Evolutionary conservation across 1,284 basidiomycete species (phyloP), one percentile per base, ranked within the genome.

Genomic region (Albatrellus sp.): DNA sequence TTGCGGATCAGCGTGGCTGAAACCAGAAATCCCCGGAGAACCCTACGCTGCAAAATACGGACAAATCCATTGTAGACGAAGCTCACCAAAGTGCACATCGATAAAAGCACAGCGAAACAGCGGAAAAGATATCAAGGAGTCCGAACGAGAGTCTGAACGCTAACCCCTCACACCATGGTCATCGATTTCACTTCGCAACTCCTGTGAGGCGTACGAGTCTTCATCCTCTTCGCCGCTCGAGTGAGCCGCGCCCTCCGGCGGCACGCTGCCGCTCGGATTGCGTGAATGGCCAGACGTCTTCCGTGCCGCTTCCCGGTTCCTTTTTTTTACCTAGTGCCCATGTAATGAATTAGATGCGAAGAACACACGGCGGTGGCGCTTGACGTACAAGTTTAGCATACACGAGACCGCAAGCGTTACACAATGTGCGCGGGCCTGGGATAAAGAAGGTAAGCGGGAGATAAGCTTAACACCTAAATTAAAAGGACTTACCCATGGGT

Each of bases 381-480:
- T 52, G 41, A 56, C 75, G 52, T 55, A 82, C 79, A 56, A 83
- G 64, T 61, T 85, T 85, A 28, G 80, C 80, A 56, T 81, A 85
- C n/a, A 85, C 81, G 34, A 85, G 67, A 10, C 81, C 81, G 60
- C 81, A 85, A 5, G 81, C 81, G 56, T 85, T 85, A 59, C 81
- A 85, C 37, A 85, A 60, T 35, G 80, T 85, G 50, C 80, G 67
- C 7, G 81, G 81, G 42, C 80, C 80, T 81, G 28, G 50, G 47
- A 44, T 46, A 52, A 46, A 42, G 46, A 48, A 38, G 29, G 40
- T 48, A 46, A 51, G 48, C 44, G 14, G 43, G 33, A 36, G 33
- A 9, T 29, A 33, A 16, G 20, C 14, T 10, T 12, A n/a, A 13
- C 39, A 6, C 8, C 5, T 30, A n/a, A 10, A 40, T 40, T 29